These are phyloP conservation scores for Moricandia arvensis DNA, from an alignment of 345 rosid genomes.

Conservation along the genomic window DNA sequence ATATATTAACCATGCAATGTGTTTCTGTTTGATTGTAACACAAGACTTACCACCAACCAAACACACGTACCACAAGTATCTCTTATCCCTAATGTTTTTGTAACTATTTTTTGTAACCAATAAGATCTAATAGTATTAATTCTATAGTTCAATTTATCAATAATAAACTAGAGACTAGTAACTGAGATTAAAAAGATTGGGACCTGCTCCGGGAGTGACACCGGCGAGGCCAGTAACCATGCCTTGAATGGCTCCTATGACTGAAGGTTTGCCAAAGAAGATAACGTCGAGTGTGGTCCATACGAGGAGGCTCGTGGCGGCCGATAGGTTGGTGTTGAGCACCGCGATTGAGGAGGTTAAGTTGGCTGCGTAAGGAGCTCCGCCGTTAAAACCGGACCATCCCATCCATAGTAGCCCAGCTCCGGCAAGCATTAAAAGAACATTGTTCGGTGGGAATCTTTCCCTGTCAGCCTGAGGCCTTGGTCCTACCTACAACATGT, in stretches of 20 bases:
- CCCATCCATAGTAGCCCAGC: conserved; percentile 96
- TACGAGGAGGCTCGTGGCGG: conserved; percentile 88
- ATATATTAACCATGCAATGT: neutral
- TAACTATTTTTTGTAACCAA: neutral
- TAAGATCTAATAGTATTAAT: neutral
- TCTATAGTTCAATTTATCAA: neutral
- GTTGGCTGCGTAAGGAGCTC: conserved; percentile 91
- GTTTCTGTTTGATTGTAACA: neutral
- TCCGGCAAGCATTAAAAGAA: conserved; percentile 87
- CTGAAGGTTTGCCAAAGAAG: conserved; percentile 89
- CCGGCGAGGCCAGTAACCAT: conserved; percentile 92
- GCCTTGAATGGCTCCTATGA: conserved; percentile 90
- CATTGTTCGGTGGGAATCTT: conserved; percentile 92
- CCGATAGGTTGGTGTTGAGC: conserved; percentile 75
- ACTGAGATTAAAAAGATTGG: neutral
- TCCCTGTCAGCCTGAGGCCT: conserved; percentile 73
- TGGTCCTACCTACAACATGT: conserved; percentile 72
- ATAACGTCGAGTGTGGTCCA: conserved; percentile 88
- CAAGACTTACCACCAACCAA: neutral
- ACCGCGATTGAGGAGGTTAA: conserved; percentile 67
- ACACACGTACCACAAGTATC: neutral
- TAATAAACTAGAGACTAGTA: neutral
- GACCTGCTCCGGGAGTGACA: conserved; percentile 94
- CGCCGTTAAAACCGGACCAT: conserved; percentile 98
- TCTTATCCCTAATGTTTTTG: neutral